Base-by-base conservation (phyloP, 169 alveolate species). In the Plasmodium vivax region DNA sequence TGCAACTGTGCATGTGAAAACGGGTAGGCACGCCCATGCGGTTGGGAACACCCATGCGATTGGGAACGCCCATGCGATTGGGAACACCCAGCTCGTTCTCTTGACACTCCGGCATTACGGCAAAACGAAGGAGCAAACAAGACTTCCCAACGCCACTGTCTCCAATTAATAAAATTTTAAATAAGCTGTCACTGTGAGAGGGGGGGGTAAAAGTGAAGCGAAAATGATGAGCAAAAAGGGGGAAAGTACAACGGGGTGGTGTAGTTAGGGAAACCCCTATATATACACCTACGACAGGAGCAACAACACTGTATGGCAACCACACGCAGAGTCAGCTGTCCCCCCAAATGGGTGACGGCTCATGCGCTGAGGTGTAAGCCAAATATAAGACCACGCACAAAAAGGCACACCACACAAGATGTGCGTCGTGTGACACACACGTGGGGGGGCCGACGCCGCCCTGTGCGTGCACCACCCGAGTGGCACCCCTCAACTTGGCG, bases 121-220 rank as follows among this genome's bases (percentile, higher is more conserved):
- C 99, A 96, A 98, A 99, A 74, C 99, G 96, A 92, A 98, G 98
- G 75, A 99, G 97, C 92, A 99, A 96, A 81, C 99, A 98, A 12
- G 99, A 98, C 95, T 99, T 99, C 38, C 99, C 99, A 27, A 98
- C 99, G 75, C 99, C 99, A 54, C 99, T 98, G 88, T 99, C 99
- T n/a, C 99, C 99, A 82, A 99, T 98, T 83, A 99, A 95, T 71
- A 99, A 97, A 71, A 99, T 96, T 96, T 99, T 99, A 96, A 99
- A 98, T 84, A 99, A 96, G 93, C 98, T 97, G 95, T 99, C 99
- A 97, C 97, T 96, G 92, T 27, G 68, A 51, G 32, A 3, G 87
- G 62, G 41, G 71, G 75, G 23, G 27, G 83, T n/a, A 56, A 34
- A 83, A 8, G 85, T 9, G 45, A 38, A 80, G 83, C 54, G 2